Evolutionary conservation across 495 filamentous ascomycete genomes (phyloP).

Genomic region (Trichoderma reesei): DNA sequence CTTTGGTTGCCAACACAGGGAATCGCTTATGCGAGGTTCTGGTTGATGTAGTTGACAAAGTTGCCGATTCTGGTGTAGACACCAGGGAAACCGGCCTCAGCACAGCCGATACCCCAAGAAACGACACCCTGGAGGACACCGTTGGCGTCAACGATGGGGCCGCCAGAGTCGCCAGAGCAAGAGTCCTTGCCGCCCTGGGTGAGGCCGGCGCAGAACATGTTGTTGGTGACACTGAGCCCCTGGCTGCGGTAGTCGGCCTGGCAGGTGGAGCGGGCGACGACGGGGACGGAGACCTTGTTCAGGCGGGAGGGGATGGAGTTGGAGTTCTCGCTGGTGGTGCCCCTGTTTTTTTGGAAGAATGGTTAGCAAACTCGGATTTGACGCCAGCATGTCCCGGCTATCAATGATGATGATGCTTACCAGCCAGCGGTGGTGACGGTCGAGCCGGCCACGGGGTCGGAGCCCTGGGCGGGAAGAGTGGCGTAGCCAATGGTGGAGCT

Average conservation of each 20-base stretch:
- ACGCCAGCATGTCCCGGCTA: not conserved
- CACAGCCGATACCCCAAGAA: slow-evolving; percentile 13
- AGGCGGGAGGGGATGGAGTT: slow-evolving; percentile 10
- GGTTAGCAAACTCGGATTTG: not conserved
- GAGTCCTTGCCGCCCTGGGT: slow-evolving; percentile 15
- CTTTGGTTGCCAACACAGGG: too few relatives aligned
- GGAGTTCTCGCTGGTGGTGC: slow-evolving; percentile 11
- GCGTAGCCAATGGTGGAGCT: slow-evolving; percentile 14
- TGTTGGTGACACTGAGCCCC: slow-evolving; percentile 8
- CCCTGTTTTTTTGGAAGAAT: slow-evolving; percentile 12
- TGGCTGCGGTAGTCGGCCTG: slow-evolving; percentile 7
- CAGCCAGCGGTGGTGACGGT: slow-evolving; percentile 13
- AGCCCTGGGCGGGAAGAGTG: slow-evolving; percentile 11
- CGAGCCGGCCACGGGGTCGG: slow-evolving; percentile 11
- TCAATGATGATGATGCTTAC: not conserved
- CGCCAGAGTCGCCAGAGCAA: slow-evolving; percentile 14
- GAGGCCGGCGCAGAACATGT: slow-evolving; percentile 16
- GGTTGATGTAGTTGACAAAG: slow-evolving; percentile 4
- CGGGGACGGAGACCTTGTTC: slow-evolving; percentile 16
- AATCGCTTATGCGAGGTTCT: not conserved
- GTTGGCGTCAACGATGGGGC: slow-evolving; percentile 13
- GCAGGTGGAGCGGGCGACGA: slow-evolving; percentile 12
- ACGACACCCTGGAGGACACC: slow-evolving; percentile 7
- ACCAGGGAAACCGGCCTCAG: slow-evolving; percentile 12
- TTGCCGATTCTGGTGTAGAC: slow-evolving; percentile 10